Percentiles rank a stretch among this genome's conserved stretches.
Conservation (phyloP, 2,329 filamentous ascomycete species). For the Curvularia eragrostidis region DNA sequence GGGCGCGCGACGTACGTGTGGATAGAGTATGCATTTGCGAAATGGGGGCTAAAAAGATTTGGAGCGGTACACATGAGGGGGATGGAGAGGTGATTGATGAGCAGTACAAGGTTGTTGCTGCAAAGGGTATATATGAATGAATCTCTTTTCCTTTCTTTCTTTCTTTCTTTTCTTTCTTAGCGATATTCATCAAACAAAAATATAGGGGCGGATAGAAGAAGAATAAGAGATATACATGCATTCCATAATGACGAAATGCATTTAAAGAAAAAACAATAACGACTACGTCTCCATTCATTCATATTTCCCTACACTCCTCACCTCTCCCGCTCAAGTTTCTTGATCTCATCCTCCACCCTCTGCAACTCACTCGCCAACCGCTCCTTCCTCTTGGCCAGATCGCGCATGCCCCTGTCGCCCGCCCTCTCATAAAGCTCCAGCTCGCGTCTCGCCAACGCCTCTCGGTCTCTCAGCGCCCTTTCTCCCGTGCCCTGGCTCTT, state of each 20-base stretch:
- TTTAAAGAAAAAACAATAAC: too few relatives aligned
- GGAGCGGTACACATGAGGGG: constrained; percentile 46
- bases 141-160: neutral
- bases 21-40: constrained; percentile 78
- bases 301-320: neutral
- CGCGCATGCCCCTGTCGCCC: constrained; percentile 47
- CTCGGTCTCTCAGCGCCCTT: constrained; percentile 39
- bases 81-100: constrained; percentile 58
- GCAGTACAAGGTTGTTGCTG: constrained; percentile 59
- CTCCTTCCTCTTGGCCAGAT: constrained; percentile 51
- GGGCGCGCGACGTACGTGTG: constrained; percentile 73
- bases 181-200: neutral
- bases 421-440: constrained; percentile 48
- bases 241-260: too few relatives aligned
- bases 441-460: constrained; percentile 41
- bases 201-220: too few relatives aligned
- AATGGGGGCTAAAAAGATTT: constrained; percentile 80
- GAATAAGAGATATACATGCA: too few relatives aligned
- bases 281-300: neutral
- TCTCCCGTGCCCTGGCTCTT: constrained; percentile 41
- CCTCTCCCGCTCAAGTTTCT: constrained; percentile 6
- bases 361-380: constrained; percentile 28
- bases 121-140: constrained; percentile 28
- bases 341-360: constrained; percentile 14
- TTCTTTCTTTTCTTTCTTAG: neutral